Conservation (phyloP, 352 stramenopile species). For the Globisporangium spiculum region DNA sequence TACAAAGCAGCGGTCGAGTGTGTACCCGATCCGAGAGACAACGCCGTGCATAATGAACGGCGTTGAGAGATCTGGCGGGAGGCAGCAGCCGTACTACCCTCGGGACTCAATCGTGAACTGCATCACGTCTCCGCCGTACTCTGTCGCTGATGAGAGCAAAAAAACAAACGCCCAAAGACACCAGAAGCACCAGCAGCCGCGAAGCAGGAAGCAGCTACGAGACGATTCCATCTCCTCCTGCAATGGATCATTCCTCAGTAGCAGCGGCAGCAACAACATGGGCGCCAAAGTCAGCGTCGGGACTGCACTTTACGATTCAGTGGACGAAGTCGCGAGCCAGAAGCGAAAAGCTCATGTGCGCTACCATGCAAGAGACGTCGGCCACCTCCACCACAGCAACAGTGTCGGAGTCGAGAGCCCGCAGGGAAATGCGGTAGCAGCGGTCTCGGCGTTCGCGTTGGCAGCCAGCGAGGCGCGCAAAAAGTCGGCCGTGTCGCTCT, state of each 20-base stretch:
- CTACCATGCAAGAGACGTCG: background rate
- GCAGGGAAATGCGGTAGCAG: conserved; percentile 31
- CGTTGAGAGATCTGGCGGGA: background rate
- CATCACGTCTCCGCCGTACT: conserved; percentile 6
- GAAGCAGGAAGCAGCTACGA: background rate
- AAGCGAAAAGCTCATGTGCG: background rate
- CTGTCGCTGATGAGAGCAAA: background rate
- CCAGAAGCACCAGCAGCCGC: background rate
- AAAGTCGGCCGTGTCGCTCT: conserved; percentile 53
- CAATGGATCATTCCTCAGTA: conserved; percentile 2
- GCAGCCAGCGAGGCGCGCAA: conserved; percentile 48
- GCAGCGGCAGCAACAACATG: background rate
- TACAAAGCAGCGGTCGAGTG: conserved; percentile 4
- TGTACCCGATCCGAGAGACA: conserved; percentile 15
- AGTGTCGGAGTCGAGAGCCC: conserved; percentile 3
- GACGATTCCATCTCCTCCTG: background rate
- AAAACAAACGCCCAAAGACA: background rate
- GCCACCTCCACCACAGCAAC: background rate
- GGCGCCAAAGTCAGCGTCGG: conserved; percentile 15
- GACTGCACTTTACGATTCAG: conserved; percentile 16
- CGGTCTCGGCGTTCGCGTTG: conserved; percentile 49
- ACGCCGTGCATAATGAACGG: conserved; percentile 15
- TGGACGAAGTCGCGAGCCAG: background rate
- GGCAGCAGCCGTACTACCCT: conserved; percentile 14
- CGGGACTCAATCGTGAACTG: conserved; percentile 19